These are phyloP conservation scores for Alternaria tenuissima DNA, from an alignment of 2,329 filamentous ascomycete species.

Conservation along the genomic window DNA sequence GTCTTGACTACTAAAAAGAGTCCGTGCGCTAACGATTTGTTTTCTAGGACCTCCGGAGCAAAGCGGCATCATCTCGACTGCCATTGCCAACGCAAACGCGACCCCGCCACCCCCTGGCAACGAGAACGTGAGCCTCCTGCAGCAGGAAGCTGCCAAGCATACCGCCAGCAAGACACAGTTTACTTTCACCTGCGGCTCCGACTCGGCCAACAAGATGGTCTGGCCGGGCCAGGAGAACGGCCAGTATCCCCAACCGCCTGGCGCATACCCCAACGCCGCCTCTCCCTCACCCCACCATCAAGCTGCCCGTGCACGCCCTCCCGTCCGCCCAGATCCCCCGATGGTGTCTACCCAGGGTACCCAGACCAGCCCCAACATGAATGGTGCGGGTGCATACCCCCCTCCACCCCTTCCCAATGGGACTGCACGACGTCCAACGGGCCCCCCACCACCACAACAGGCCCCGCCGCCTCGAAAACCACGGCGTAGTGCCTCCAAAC, in stretches of 20 bases:
- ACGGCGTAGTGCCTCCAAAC: constrained; percentile 69
- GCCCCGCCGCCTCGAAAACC: constrained; percentile 66
- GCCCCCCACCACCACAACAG: constrained; percentile 50
- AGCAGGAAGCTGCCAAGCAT: constrained; percentile 70
- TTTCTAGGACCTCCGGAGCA: constrained; percentile 54
- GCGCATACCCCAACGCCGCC: constrained; percentile 42
- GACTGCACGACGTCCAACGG: constrained; percentile 48
- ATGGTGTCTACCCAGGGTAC: constrained; percentile 62
- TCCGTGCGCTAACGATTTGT: constrained; percentile 51
- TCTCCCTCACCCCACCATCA: constrained; percentile 30
- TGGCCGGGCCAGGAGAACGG: constrained; percentile 71
- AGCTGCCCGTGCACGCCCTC: constrained; percentile 38
- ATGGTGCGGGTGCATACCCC: constrained; percentile 40
- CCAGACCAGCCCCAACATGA: constrained; percentile 64
- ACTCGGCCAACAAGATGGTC: constrained; percentile 79
- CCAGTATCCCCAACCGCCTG: constrained; percentile 49
- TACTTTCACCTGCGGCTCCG: constrained; percentile 94
- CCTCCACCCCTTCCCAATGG: constrained; percentile 34
- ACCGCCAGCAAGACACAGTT: constrained; percentile 85
- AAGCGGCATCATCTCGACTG: constrained; percentile 88
- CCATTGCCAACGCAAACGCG: constrained; percentile 84
- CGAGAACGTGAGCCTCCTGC: constrained; percentile 80
- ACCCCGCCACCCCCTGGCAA: constrained; percentile 61
- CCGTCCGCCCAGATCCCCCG: constrained; percentile 45
- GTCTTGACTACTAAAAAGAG: constrained; percentile 23